These are phyloP conservation scores for Candida nemodendra DNA, from an alignment of 805 yeast genomes.

Conservation along the genomic window DNA sequence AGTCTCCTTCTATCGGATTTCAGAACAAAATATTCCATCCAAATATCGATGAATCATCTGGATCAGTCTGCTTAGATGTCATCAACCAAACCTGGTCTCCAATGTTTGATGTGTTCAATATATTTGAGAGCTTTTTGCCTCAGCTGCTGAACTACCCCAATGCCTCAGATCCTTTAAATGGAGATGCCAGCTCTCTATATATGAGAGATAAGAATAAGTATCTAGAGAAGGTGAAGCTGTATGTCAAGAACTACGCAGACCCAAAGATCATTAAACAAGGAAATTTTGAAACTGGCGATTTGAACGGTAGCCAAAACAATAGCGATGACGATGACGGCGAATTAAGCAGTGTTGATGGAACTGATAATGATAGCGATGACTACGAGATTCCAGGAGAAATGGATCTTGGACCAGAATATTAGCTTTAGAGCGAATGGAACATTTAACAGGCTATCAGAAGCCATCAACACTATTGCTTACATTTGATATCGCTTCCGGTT, in stretches of 20 bases:
- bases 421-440: too few species aligned
- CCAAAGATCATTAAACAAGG: conserved; percentile 31
- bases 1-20: conserved; percentile 94
- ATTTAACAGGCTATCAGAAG: too few species aligned
- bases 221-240: conserved; percentile 64
- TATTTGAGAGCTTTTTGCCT: conserved; percentile 90
- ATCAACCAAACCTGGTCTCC: conserved; percentile 99
- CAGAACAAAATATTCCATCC: conserved; percentile 92
- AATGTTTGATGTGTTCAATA: conserved; percentile 87
- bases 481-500: too few species aligned
- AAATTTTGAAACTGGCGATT: conserved; percentile 27
- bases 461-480: too few species aligned
- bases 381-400: conserved; percentile 35
- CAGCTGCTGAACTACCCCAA: conserved; percentile 90
- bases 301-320: conserved; percentile 24
- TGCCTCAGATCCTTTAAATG: conserved; percentile 89
- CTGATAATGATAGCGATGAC: conserved; percentile 21
- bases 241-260: conserved; percentile 69
- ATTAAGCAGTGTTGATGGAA: conserved; percentile 26
- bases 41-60: conserved; percentile 85
- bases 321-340: conserved; percentile 30
- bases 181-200: conserved; percentile 82
- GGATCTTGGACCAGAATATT: conserved; percentile 31
- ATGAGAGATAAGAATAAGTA: conserved; percentile 66
- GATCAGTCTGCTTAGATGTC: conserved; percentile 93